phyloP scores from a whole-genome alignment of 2,329 filamentous ascomycete species.

The Xylaria digitata region DNA sequence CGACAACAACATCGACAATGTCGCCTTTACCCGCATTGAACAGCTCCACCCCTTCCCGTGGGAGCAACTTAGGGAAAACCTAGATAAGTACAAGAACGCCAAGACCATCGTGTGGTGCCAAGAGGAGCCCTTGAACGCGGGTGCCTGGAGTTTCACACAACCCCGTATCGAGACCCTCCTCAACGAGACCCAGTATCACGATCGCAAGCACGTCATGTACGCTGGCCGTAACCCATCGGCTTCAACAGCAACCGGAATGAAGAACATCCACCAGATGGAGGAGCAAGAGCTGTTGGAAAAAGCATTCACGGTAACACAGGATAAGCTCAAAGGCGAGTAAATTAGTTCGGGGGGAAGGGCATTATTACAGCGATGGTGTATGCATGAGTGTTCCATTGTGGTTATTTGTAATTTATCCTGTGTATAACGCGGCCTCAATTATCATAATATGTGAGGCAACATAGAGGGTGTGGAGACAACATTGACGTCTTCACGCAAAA shows the following conservation, averaged over 20 bases:
- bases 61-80: conserved; percentile 95
- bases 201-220: conserved; percentile 96
- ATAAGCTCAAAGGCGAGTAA: conserved; percentile 76
- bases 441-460: conserved; percentile 43
- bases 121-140: conserved; percentile 97
- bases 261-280: conserved; percentile 89
- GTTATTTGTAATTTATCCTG: conserved; percentile 48
- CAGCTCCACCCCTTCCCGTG: conserved; percentile 99
- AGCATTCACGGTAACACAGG: conserved; percentile 73
- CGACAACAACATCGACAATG: conserved; percentile 86
- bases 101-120: conserved; percentile 98
- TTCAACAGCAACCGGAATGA: conserved; percentile 92
- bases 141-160: conserved; percentile 97
- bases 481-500: conserved; percentile 36
- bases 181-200: conserved; percentile 91
- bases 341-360: conserved; percentile 20
- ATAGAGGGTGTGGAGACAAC: conserved; percentile 44
- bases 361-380: conserved; percentile 39
- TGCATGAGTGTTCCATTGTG: conserved; percentile 36
- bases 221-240: conserved; percentile 94
- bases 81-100: conserved; percentile 96
- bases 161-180: conserved; percentile 96
- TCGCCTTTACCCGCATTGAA: conserved; percentile 94
- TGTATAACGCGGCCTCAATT: conserved; percentile 49
- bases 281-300: conserved; percentile 82